phyloP scores from a whole-genome alignment of 768 basidiomycete genomes.

The Tubosaeta brunneosetosa region DNA sequence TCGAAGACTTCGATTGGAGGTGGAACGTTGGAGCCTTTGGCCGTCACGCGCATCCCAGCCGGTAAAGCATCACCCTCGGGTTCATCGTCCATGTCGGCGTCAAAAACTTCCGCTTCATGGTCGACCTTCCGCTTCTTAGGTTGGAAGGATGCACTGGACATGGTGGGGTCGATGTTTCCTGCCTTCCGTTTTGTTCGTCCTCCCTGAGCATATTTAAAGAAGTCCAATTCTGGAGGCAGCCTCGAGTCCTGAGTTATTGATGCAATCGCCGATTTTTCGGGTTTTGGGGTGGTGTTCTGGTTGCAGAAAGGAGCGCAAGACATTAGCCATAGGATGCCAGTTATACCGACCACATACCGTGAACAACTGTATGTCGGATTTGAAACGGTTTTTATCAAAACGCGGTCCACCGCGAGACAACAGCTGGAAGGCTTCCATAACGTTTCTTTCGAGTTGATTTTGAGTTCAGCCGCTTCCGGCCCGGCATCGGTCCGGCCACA shows the following conservation, averaged over 20 bases:
- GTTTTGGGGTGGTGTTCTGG: constrained; percentile 24
- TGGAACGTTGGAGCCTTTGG: constrained; percentile 73
- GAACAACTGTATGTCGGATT: constrained; percentile 67
- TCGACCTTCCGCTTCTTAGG: constrained; percentile 29
- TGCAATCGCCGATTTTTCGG: constrained; percentile 21
- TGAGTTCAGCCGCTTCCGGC: constrained; percentile 14
- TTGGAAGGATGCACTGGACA: constrained; percentile 8
- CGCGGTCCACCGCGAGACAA: constrained; percentile 80
- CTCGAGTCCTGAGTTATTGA: constrained; percentile 36
- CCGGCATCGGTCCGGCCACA: background rate
- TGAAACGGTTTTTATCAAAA: constrained; percentile 76
- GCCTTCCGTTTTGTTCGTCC: constrained; percentile 50
- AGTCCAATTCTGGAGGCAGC: constrained; percentile 79
- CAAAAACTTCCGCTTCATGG: constrained; percentile 20
- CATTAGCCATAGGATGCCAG: background rate
- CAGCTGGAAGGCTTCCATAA: constrained; percentile 85
- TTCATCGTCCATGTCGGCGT: constrained; percentile 19
- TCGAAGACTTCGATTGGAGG: constrained; percentile 53
- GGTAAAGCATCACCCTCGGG: constrained; percentile 20
- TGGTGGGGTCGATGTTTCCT: constrained; percentile 12
- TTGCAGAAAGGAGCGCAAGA: constrained; percentile 1
- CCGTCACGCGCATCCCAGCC: constrained; percentile 58
- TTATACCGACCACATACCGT: constrained; percentile 38
- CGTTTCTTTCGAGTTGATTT: background rate
- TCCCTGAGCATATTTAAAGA: constrained; percentile 81